Evolutionary conservation across 768 basidiomycete species (phyloP).

Genomic region (Phallus indusiatus): DNA sequence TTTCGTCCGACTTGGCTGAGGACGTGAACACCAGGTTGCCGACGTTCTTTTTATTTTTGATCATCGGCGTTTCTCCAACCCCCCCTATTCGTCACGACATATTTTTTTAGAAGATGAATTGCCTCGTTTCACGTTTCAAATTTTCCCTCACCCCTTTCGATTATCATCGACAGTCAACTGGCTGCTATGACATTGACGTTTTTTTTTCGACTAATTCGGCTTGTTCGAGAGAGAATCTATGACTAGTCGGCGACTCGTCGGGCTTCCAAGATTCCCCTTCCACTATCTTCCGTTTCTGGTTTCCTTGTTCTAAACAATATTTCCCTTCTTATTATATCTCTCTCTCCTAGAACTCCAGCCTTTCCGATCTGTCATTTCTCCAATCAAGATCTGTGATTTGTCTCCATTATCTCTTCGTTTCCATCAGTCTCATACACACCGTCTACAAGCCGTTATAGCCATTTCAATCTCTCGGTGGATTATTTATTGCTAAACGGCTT

Average conservation of each 20-base stretch:
- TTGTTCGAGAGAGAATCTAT: not conserved
- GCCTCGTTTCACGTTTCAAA: no score
- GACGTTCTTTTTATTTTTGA: not conserved
- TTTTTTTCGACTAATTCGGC: not conserved
- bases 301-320: not conserved
- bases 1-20: slow-evolving; percentile 9
- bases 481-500: not conserved
- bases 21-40: slow-evolving; percentile 4
- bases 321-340: not conserved
- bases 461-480: not conserved
- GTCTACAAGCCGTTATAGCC: not conserved
- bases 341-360: not conserved
- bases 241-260: not conserved
- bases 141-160: no score
- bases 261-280: not conserved
- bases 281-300: not conserved
- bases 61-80: not conserved
- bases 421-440: not conserved
- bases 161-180: not conserved
- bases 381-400: not conserved
- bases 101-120: not conserved
- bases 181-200: not conserved
- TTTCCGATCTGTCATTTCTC: not conserved
- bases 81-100: not conserved
- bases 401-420: not conserved